Conservation (phyloP, 139 green algal genomes). For the Chlorella sp. region DNA sequence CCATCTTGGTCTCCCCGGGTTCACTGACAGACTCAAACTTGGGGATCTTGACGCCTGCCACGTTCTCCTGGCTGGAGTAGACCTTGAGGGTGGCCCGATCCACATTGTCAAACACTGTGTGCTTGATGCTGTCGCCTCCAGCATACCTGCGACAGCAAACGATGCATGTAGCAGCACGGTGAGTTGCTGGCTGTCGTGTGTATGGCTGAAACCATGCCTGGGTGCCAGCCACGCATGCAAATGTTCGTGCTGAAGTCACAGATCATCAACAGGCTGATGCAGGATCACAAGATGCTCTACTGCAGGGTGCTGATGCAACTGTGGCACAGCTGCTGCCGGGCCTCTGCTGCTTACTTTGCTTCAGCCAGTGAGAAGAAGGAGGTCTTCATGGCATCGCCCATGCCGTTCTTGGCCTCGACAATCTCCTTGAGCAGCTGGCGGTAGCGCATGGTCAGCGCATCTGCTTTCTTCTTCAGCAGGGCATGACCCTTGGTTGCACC, state of each 20-base stretch:
- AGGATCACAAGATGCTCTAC: too few relatives aligned
- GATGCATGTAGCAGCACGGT: too few relatives aligned
- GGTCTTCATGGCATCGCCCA: conserved; percentile 81
- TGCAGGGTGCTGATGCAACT: too few relatives aligned
- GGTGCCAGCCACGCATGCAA: too few relatives aligned
- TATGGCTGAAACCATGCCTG: too few relatives aligned
- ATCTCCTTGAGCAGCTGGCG: conserved; percentile 78
- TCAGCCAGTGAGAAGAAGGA: conserved; percentile 91
- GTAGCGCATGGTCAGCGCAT: conserved; percentile 91
- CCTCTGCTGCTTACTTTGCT: conserved; percentile 86
- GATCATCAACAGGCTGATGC: too few relatives aligned
- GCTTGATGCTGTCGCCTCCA: conserved; percentile 87
- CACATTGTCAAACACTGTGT: conserved; percentile 68
- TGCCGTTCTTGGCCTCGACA: conserved; percentile 79
- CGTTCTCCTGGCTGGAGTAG: conserved; percentile 74
- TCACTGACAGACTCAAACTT: conserved; percentile 73
- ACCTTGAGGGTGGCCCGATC: conserved; percentile 37
- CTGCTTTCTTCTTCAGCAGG: conserved; percentile 99
- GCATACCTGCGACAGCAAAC: too few relatives aligned
- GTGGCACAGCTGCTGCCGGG: too few relatives aligned
- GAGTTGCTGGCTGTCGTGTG: too few relatives aligned
- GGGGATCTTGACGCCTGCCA: conserved; percentile 95
- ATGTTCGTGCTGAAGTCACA: too few relatives aligned
- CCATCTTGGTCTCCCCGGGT: conserved; percentile 78
- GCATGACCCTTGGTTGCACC: conserved; percentile 92